Base-by-base conservation (phyloP, 1,284 basidiomycete species). In the Sporisorium scitamineum region DNA sequence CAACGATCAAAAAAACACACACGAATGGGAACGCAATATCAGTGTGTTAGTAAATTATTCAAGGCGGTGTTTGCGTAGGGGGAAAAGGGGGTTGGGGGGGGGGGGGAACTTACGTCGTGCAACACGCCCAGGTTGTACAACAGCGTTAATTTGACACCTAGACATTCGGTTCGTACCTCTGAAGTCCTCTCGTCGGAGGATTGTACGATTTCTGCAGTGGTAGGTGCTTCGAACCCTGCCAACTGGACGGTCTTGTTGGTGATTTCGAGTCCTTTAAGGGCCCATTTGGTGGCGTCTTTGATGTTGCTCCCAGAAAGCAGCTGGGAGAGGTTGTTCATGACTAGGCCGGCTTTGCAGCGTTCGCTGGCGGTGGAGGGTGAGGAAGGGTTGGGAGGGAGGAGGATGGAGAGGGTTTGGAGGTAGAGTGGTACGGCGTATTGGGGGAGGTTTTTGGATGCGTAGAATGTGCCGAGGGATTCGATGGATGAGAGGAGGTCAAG, bases 381-480 rank as follows among this genome's bases (percentile, higher is more conserved):
- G n/a, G 39, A 18, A 27, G 31, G 55, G 32, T 51, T 41, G 29
- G 69, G 69, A 0, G 85, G 85, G 7, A 86, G 52, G 9, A 86
- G 79, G 51, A 85, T 74, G 11, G 79, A 76, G 0, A 86, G 74
- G 0, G 84, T 80, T 56, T 86, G 85, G 10, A 85, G 70, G 66
- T 85, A 86, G 9, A 86, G 75, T 10, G 85, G 84, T 29, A 85
- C 80, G 2, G 85, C 85, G 52, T 80, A 85, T 55, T 85, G 82
- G 14, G 79, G 72, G 1, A 82, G 71, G 48, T 66, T 65, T 42
- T 82, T 75, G 7, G 62, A 34, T 5, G 85, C 81, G 62, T 86
- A 86, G 26, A 86, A 82, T 18, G 74, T 77, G 47, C 85, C 85
- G 9, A 86, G 78, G 5, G 83, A 70, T 67, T 86, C 85, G 60